Base-by-base conservation (phyloP, 257 asterid genomes). In the Avicennia marina region DNA sequence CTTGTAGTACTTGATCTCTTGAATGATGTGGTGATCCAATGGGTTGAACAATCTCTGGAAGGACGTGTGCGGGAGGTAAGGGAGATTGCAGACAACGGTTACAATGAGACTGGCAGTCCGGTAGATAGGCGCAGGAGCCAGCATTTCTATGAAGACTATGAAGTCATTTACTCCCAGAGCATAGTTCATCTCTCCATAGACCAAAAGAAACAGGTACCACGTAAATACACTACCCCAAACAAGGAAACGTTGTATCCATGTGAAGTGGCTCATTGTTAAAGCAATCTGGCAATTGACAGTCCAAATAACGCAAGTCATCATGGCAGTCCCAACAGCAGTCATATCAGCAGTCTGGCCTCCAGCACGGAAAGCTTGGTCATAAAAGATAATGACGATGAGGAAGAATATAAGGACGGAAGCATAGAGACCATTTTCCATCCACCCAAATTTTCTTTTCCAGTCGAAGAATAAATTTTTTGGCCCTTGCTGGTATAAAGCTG, bases 401-500 rank as follows among this genome's bases (percentile, higher is more conserved):
- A 83, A 83, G 74, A 91, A 91, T 12, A 88, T 63, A 40, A 83
- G 56, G 63, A 91, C 61, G 36, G 98, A 88, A 18, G 95, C 58
- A 34, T 88, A 91, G 73, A 88, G 76, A 20, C 94, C 98, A 1
- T 91, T 91, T 10, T 73, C 94, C 94, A 91, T 82, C 98, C 98
- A 91, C 51, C 95, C 98, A 0, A 81, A 75, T 78, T 88, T 88
- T 56, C 95, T 75, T 40, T 62, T 65, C 97, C 98, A 88, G 79
- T 82, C 86, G 63, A 91, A 91, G 86, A 83, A 91, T 61, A 91
- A 62, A 48, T 91, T 91, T 67, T 75, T 84, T 24, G 95, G 94
- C 8, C 98, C 98, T 74, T 91, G 98, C 63, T 91, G 98, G 66
- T 91, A 91, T 50, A 91, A 69, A 12, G 98, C 95, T 18, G 98